A percentile compares a stretch with the other conserved stretches of the same genome.
phyloP scores from a whole-genome alignment of 192 early-diverging fungal genomes.

The Coemansia furcata region DNA sequence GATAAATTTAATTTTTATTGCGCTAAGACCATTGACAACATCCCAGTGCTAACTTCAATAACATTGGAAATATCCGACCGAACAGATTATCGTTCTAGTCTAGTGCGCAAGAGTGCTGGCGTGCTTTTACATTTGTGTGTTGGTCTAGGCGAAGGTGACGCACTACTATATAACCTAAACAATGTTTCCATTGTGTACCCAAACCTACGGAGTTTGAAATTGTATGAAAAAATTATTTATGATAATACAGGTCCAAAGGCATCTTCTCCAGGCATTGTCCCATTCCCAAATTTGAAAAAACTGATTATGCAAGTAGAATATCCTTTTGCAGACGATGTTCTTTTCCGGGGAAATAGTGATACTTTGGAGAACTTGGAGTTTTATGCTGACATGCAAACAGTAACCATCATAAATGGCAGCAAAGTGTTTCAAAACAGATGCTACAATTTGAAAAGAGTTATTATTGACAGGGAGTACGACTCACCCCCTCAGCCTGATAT shows the following conservation, averaged over 20 bases:
- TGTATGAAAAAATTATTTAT: neutral
- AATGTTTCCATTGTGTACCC: neutral
- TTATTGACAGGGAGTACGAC: neutral
- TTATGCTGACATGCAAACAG: neutral
- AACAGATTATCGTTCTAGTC: neutral
- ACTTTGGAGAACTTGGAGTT: neutral
- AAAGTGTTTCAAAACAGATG: neutral
- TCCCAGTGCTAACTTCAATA: neutral
- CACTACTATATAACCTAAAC: neutral
- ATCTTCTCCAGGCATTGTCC: neutral
- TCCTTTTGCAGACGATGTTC: slow-evolving; percentile 1
- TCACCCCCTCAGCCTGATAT: too few species aligned
- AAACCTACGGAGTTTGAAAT: neutral
- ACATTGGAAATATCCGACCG: neutral
- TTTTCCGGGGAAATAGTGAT: slow-evolving; percentile 2
- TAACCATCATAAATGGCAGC: neutral
- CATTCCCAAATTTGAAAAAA: neutral
- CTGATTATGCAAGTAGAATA: neutral
- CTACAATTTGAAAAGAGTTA: neutral
- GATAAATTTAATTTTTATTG: neutral
- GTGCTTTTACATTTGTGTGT: neutral
- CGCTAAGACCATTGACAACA: neutral
- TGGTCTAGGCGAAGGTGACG: neutral
- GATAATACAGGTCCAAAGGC: neutral
- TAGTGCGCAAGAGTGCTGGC: neutral